phyloP scores from a whole-genome alignment of 176 grass and related monocot species.

The Chrysopogon serrulatus region DNA sequence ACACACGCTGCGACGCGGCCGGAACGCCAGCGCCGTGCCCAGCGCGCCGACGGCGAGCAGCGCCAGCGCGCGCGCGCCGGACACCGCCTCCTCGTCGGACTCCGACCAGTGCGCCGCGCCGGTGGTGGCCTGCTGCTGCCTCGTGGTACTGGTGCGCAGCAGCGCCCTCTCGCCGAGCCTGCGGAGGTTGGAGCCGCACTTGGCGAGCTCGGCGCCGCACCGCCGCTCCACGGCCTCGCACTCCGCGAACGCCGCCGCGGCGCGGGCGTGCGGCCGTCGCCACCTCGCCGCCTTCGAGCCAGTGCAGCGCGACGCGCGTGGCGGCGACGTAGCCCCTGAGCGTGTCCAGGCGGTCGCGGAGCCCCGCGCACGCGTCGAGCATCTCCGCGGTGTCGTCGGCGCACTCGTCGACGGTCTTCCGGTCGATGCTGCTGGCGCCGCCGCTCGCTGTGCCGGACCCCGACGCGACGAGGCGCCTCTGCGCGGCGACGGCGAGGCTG shows the following conservation, averaged over 20 bases:
- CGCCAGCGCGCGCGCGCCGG: constrained; percentile 45
- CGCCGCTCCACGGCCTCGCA: constrained; percentile 69
- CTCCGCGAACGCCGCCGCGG: constrained; percentile 22
- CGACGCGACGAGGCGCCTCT: constrained; percentile 15
- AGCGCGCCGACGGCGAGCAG: constrained; percentile 41
- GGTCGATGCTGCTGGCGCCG: neutral
- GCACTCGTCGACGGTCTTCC: constrained; percentile 42
- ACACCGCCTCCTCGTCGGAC: constrained; percentile 23
- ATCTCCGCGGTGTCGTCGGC: constrained; percentile 60
- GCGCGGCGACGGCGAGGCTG: constrained; percentile 38
- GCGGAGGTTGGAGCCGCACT: constrained; percentile 66
- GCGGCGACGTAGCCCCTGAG: constrained; percentile 42
- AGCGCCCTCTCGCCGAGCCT: constrained; percentile 61
- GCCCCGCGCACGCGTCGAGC: constrained; percentile 61
- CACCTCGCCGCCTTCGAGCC: constrained; percentile 37
- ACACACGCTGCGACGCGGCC: constrained; percentile 27
- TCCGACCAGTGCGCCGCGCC: neutral
- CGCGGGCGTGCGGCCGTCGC: constrained; percentile 23
- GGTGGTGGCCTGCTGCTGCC: neutral
- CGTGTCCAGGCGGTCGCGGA: constrained; percentile 37
- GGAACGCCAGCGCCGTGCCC: constrained; percentile 57
- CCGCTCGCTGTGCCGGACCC: neutral
- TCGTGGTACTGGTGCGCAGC: neutral
- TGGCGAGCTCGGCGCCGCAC: constrained; percentile 61
- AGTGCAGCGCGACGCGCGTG: constrained; percentile 49